Conservation (phyloP, 2,329 filamentous ascomycete genomes). For the Ampelomyces quisqualis region DNA sequence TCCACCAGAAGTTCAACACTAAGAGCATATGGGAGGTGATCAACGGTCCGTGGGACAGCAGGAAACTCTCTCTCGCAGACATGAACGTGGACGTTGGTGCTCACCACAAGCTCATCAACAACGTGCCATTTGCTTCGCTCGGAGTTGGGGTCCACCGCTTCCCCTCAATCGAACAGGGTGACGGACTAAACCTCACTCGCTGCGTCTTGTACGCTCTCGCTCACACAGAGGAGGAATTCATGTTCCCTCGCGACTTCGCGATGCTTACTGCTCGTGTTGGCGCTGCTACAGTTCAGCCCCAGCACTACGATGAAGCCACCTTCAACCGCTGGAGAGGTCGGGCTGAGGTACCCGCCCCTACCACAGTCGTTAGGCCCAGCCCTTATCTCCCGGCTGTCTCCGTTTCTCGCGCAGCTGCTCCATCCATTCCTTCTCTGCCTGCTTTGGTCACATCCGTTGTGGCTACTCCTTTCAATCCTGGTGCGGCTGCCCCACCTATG, state of each 20-base stretch:
- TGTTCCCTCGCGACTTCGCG: conserved; percentile 1
- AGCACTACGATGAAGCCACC: background rate
- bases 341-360: too few relatives aligned
- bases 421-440: too few relatives aligned
- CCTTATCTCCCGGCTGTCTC: too few relatives aligned
- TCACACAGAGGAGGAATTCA: background rate
- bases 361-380: too few relatives aligned
- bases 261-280: background rate
- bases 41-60: background rate
- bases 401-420: too few relatives aligned
- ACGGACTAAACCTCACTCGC: conserved; percentile 10
- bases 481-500: too few relatives aligned
- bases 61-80: background rate
- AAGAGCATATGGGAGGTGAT: background rate
- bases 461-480: too few relatives aligned
- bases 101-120: background rate
- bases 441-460: too few relatives aligned
- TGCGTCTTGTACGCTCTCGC: conserved; percentile 7
- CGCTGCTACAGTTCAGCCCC: background rate
- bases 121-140: conserved; percentile 6
- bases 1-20: background rate
- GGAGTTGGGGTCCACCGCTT: conserved; percentile 1
- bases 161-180: conserved; percentile 1
- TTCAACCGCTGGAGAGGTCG: too few relatives aligned
- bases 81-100: background rate